Evolutionary conservation across 768 basidiomycete genomes (phyloP).

Genomic region (Chiua virens): DNA sequence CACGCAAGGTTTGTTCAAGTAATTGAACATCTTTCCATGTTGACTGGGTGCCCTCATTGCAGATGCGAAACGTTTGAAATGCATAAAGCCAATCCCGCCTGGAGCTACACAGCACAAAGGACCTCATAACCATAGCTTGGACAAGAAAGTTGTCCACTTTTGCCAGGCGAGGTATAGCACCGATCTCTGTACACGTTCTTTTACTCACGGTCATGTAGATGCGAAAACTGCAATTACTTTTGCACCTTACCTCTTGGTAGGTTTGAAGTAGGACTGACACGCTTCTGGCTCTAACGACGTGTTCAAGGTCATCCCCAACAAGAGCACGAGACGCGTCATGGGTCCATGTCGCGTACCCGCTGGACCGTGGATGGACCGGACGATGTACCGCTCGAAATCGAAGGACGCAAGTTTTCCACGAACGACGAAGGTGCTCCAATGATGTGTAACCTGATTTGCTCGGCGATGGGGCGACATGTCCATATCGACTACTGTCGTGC

Average conservation of each 20-base stretch:
- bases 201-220: constrained; percentile 33
- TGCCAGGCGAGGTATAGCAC: constrained; percentile 46
- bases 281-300: neutral
- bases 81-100: constrained; percentile 45
- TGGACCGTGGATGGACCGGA: constrained; percentile 59
- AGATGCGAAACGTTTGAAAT: constrained; percentile 54
- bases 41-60: neutral
- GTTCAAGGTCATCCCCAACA: constrained; percentile 53
- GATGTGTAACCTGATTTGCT: constrained; percentile 60
- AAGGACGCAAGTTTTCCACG: constrained; percentile 53
- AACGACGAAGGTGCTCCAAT: constrained; percentile 61
- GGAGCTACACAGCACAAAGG: constrained; percentile 46
- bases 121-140: constrained; percentile 48
- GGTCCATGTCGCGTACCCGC: constrained; percentile 57
- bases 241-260: constrained; percentile 57
- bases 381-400: constrained; percentile 48
- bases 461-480: constrained; percentile 53
- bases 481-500: constrained; percentile 60
- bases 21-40: neutral
- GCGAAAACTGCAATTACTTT: constrained; percentile 56
- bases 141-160: constrained; percentile 48
- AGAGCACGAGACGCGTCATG: constrained; percentile 63
- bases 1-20: constrained; percentile 43
- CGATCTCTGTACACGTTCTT: neutral
- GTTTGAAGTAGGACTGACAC: neutral